phyloP scores from a whole-genome alignment of 192 early-diverging fungal species.

The Backusella australiensis region DNA sequence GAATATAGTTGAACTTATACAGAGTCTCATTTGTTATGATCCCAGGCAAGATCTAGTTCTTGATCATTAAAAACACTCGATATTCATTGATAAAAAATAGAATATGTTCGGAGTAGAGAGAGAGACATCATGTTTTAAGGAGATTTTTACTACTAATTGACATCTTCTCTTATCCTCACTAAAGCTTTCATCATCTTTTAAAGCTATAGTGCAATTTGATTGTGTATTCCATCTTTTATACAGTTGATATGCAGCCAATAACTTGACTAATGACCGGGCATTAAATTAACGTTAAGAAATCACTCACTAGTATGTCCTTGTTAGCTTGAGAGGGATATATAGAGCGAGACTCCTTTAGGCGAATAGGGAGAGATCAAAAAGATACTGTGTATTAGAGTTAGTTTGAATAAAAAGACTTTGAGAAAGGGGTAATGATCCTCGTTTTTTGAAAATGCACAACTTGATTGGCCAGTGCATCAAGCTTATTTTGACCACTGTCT shows the following conservation, averaged over 20 bases:
- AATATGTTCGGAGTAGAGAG: too few relatives aligned
- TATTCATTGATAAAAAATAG: too few relatives aligned
- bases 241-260: not conserved
- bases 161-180: too few relatives aligned
- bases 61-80: too few relatives aligned
- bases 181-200: too few relatives aligned
- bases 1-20: too few relatives aligned
- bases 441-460: not conserved
- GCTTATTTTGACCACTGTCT: not conserved
- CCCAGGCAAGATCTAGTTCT: too few relatives aligned
- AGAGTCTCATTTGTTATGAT: too few relatives aligned
- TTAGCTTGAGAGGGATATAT: not conserved
- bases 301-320: not conserved
- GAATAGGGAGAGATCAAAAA: not conserved
- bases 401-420: not conserved
- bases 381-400: not conserved
- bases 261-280: not conserved
- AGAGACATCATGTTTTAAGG: too few relatives aligned
- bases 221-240: not conserved
- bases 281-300: not conserved
- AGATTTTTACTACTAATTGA: too few relatives aligned
- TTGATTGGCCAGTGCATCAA: not conserved
- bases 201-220: too few relatives aligned
- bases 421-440: not conserved
- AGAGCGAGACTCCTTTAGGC: not conserved